Base-by-base conservation (phyloP, 352 stramenopile genomes). In the Pythium vanterpoolii region DNA sequence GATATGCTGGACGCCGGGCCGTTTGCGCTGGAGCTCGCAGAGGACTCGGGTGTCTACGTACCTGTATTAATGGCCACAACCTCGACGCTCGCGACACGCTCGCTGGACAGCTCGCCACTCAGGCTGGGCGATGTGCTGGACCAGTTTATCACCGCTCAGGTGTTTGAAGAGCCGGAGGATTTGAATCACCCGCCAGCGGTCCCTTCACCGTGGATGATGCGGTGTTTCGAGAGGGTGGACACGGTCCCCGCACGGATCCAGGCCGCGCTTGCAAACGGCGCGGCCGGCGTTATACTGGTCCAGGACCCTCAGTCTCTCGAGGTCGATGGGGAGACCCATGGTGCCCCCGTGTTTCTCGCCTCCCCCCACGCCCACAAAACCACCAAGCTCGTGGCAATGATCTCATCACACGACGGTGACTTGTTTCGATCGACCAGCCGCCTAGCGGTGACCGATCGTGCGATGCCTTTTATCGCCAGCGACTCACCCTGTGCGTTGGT, bases 21-120 rank as follows among this genome's bases (percentile, higher is more conserved):
- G 18, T 91, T 91, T 18, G 67, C 76, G 30, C 61, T 91, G 27
- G 54, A 77, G 10, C 72, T 89, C 19, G 36, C 58, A 1, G 39
- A 69, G 1, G 79, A 86, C 28, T 71, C 76, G 0, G 82, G 82
- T 0, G 65, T 91, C 7, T 91, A 87, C 57, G 75, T 91, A 34
- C 82, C 82, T 1, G 77, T 91, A n/a, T 56, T 91, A 23, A 88
- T 89, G 77, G 34, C 73, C 44, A 73, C 72, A 3, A 69, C 38
- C 52, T 54, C 48, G 46, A 62, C 46, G 21, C 33, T 52, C 31
- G 64, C 47, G 31, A 46, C 38, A 23, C 56, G 63, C 1, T 30
- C 26, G 13, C 63, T 34, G 4, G 23, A 39, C 1, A 8, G 14
- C 14, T 21, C 7, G 23, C 27, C 14, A 1, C 11, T 70, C 18